A percentile compares a stretch with the other conserved stretches of the same genome.
These are phyloP conservation scores for Amaranthus cruentus DNA, from an alignment of 148 eudicot species.

Conservation along the genomic window DNA sequence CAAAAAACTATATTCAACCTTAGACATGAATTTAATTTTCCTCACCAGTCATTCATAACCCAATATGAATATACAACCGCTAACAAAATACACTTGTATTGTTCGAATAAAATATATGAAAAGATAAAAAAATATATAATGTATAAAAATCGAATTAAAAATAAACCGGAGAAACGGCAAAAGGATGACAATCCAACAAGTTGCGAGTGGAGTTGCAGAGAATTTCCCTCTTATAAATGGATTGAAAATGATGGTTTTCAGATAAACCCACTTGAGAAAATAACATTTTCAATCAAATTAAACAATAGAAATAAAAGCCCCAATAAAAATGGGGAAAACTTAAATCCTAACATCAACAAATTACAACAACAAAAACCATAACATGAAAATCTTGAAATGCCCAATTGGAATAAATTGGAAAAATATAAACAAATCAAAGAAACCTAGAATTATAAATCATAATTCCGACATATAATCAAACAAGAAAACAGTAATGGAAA, in stretches of 20 bases:
- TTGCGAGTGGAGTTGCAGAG: conserved; percentile 8
- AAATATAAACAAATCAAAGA: not conserved
- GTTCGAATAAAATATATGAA: not conserved
- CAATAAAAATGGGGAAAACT: conserved; percentile 3
- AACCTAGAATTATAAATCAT: conserved; percentile 5
- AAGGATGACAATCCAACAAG: conserved; percentile 20
- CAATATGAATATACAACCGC: not conserved
- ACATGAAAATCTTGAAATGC: not conserved
- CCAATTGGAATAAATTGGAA: not conserved
- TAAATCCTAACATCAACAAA: not conserved
- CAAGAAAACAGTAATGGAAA: not conserved
- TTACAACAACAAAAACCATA: not conserved
- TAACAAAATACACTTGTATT: not conserved
- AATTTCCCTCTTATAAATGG: not conserved
- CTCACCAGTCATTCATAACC: too few relatives aligned
- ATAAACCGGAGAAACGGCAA: not conserved
- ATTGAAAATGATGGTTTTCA: conserved; percentile 9
- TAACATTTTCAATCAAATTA: conserved; percentile 6
- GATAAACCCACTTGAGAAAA: conserved; percentile 14
- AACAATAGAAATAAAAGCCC: conserved; percentile 10
- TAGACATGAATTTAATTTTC: too few relatives aligned
- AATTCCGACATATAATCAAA: not conserved
- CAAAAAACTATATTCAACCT: too few relatives aligned
- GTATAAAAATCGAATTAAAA: not conserved
- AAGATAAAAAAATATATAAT: not conserved